Base-by-base conservation (phyloP, 148 eudicot species). In the Selenicereus undatus region DNA sequence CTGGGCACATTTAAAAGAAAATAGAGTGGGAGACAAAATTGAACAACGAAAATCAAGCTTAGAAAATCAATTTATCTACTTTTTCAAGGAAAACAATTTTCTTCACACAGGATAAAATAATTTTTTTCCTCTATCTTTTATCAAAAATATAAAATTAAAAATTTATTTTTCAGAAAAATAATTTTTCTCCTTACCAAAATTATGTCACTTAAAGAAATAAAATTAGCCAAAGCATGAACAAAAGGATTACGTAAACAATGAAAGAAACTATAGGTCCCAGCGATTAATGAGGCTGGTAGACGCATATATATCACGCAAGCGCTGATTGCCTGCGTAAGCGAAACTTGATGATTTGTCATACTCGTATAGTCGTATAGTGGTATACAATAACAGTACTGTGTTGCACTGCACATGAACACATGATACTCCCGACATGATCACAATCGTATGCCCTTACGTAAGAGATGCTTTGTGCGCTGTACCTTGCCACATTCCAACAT, bases 1-100 rank as follows among this genome's bases (percentile, higher is more conserved):
- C 0, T 65, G 50, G 74, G 45, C 71, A 76, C 10, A 18, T 76
- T 84, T 35, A 70, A 80, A 17, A 76, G 26, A 81, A 81, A 32
- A 32, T 32, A 32, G 32, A 32, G 2, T 32, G 32, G 74, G 65
- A 64, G 10, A 73, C 77, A 76, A 64, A 64, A 24, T 64, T 66
- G n/a, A 78, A 73, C 58, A 76, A 70, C 32, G 32, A 32, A 32
- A 32, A 32, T 32, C 32, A 32, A 2, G 32, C 2, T 2, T 32
- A 2, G 2, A 32, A 32, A 32, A 32, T 32, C 32, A 32, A 32
- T 32, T 32, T 32, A 1, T 2, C 32, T 32, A 32, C 32, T 32
- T 32, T 32, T 32, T 32, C 2, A 32, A 32, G 32, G 32, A 32
- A 32, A 32, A 32, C 32, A 32, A 32, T 32, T 32, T 32, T 32